Base-by-base conservation (phyloP, 208 protist species). In the Acanthamoeba lenticulata region DNA sequence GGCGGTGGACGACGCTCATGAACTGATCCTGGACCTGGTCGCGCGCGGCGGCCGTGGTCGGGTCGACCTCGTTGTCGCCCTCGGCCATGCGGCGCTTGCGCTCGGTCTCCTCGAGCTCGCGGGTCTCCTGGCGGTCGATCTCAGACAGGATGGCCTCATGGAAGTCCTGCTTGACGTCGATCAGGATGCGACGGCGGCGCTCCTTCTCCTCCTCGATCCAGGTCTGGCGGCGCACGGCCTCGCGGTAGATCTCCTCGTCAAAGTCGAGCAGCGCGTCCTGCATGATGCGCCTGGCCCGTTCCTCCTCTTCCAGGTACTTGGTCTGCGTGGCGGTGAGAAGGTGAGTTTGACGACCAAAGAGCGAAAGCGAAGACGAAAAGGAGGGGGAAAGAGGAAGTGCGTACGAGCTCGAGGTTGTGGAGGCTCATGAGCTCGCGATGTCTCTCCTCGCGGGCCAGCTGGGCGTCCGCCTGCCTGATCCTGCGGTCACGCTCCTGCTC, bases 131-230 rank as follows among this genome's bases (percentile, higher is more conserved):
- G 52, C 83, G 45, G 55, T 90, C 83, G 45, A 90, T 60, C 47
- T 90, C 83, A 3, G 52, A 69, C n/a, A 90, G 55, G 29, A 90
- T 90, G 36, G 38, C 32, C 32, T 90, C 52, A 29, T 90, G 55
- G 52, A 90, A 69, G 55, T 90, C 83, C 29, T 65, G 32, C 83
- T 65, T 60, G 38, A 44, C 83, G 24, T 90, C 83, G 55, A 15
- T 7, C 32, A 69, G 55, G 34, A 90, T 55, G 27, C 83, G 45
- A 29, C 83, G 83, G 19, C 52, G 45, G 17, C 83, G 45, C 38
- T 90, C 83, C 55, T 90, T 90, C 83, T 90, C 83, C 83, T 90
- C 83, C 32, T 90, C 83, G 83, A 90, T 27, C 83, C 83, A 90
- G 29, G 83, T 90, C 83, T 90, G 83, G 45, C 83, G 45, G 32